Evolutionary conservation across 306 rosid species (phyloP), one percentile per base, ranked within the genome.

Genomic region (Amphicarpaea edgeworthii): DNA sequence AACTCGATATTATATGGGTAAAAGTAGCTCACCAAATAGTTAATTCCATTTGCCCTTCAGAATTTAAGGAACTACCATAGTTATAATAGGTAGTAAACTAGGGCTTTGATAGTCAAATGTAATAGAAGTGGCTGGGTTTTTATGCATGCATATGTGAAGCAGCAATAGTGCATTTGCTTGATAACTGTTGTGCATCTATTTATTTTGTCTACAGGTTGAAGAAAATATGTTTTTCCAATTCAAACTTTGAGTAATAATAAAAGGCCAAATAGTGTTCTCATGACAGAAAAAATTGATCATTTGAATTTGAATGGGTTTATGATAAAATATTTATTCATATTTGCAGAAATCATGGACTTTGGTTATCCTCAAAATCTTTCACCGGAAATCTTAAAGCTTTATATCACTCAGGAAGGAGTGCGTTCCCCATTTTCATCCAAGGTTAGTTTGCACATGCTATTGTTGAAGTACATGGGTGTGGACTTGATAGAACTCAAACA

Each of bases 291-390:
- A 4, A 32, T 57, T 37, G 58, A 46, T 78, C 47, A 26, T 34
- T 53, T 68, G 77, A 83, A 76, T 77, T 26, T 7, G 12, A 59
- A 59, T 15, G 75, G 28, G 50, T 20, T 53, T 54, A 45, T 65
- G 77, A 64, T 54, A 71, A 71, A 34, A 66, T 75, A 26, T 76
- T 24, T 19, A 55, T 59, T 21, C 30, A 8, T 8, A 51, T 57
- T 78, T 65, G 88, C 94, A 94, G 98, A 94, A 88, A 94, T 91
- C 76, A 94, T 94, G 98, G 98, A 94, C 83, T 94, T 94, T 63
- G 98, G 98, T 79, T 94, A 94, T 80, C 98, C 98, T 7, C 98
- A 94, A 87, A 94, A 94, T 81, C 98, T 94, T 64, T 94, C 98
- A 71, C 96, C 98, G 0, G 98, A 94, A 87, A 94, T 91, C 85